phyloP scores from a whole-genome alignment of 495 filamentous ascomycete species.

The Lophium mytilinum region DNA sequence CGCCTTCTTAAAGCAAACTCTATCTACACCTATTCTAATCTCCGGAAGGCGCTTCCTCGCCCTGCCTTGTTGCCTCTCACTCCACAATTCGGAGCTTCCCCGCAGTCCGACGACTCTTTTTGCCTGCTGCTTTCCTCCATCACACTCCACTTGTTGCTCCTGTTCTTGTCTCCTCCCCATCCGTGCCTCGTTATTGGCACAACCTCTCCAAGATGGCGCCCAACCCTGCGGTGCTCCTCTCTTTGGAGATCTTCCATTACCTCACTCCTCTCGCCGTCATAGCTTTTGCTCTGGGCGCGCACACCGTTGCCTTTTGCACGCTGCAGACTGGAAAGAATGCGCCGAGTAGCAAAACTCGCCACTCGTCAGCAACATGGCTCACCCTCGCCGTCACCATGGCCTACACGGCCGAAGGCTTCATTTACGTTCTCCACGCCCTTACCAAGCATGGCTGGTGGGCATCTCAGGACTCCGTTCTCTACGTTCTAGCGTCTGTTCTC shows the following conservation, averaged over 20 bases:
- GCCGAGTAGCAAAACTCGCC: background rate
- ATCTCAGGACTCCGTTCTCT: conserved; percentile 1
- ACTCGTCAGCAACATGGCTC: background rate
- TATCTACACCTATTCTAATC: too few relatives aligned
- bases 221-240: background rate
- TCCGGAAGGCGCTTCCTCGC: too few relatives aligned
- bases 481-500: background rate
- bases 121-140: too few relatives aligned
- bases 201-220: background rate
- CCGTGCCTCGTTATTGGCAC: background rate
- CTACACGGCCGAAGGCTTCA: background rate
- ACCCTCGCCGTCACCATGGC: background rate
- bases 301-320: background rate
- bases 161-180: too few relatives aligned
- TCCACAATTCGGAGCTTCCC: too few relatives aligned
- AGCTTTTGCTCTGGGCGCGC: background rate
- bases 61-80: too few relatives aligned
- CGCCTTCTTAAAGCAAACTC: too few relatives aligned
- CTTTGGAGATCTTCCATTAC: background rate
- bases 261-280: background rate
- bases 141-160: too few relatives aligned
- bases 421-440: background rate
- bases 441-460: conserved; percentile 2
- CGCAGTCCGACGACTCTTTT: too few relatives aligned
- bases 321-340: background rate